Base-by-base conservation (phyloP, 2,329 filamentous ascomycete genomes). In the Phialophora macrospora region DNA sequence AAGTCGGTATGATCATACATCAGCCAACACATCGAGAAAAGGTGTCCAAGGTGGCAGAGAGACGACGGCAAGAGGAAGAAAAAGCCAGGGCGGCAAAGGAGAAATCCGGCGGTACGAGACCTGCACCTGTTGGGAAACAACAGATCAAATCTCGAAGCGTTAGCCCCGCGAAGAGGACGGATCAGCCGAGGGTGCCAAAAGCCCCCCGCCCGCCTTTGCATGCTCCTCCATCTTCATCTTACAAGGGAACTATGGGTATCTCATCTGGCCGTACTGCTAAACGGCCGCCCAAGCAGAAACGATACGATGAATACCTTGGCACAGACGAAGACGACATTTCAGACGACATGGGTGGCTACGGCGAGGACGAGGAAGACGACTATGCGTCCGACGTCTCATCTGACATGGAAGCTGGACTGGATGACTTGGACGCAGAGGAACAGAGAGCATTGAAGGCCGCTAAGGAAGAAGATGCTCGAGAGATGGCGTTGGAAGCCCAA, bases 1-100 rank as follows among this genome's bases (percentile, higher is more conserved):
- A 73, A 62, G 75, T 84, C 44, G 84, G 84, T 46, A 78, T 82
- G 52, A 83, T 87, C 74, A 86, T 84, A 73, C 83, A 88, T 71
- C 85, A 87, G 69, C 62, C 78, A 4, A 75, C 73, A 2, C 79
- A 84, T 2, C 83, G 84, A 52, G 85, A 87, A 71, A 84, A 83
- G 62, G 70, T 86, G 41, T 84, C 83, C 63, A 85, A 83, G 73
- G 79, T 70, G 44, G 68, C 82, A 66, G 83, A 87, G 72, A 80
- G 83, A 54, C 69, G 67, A 60, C 73, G 74, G 55, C 72, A 77
- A 38, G 74, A 81, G 77, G 77, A 80, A 66, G 78, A 82, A 74
- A 75, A 81, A 72, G 73, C 74, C 17, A 78, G 80, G 71, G 74
- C 77, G 52, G 76, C 79, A 56, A 75, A 76, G 46, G 68, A 72